These are phyloP conservation scores for Dorcoceras hygrometricum DNA, from an alignment of 257 asterid genomes.

Conservation along the genomic window DNA sequence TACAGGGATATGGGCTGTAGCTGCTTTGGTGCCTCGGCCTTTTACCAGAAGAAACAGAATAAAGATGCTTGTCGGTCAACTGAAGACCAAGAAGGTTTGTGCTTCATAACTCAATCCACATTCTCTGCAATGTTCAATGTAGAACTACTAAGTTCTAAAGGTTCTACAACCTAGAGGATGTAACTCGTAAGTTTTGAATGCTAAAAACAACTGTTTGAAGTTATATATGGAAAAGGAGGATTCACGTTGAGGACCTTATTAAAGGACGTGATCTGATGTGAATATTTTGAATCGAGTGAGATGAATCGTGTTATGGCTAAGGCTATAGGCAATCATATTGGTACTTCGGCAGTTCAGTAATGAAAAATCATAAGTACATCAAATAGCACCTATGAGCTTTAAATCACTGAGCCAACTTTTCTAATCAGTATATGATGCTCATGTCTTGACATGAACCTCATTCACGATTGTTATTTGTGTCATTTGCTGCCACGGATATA, in stretches of 20 bases:
- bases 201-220: slow-evolving; percentile 12
- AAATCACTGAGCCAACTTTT: neutral
- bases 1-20: slow-evolving; percentile 59
- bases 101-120: slow-evolving; percentile 9
- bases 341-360: slow-evolving; percentile 1
- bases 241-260: neutral
- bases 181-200: slow-evolving; percentile 16
- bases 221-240: neutral
- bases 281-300: neutral
- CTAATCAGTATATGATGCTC: neutral
- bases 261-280: neutral
- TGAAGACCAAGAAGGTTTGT: slow-evolving; percentile 58
- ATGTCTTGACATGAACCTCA: slow-evolving; percentile 9
- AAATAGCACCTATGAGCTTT: slow-evolving; percentile 4
- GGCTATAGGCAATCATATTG: slow-evolving; percentile 2
- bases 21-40: slow-evolving; percentile 53
- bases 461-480: neutral
- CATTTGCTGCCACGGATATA: neutral
- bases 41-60: slow-evolving; percentile 29
- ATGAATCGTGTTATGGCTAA: slow-evolving; percentile 8
- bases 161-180: neutral
- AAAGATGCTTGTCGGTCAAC: slow-evolving; percentile 29
- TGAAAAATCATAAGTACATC: neutral
- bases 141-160: neutral
- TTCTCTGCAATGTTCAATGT: neutral